Evolutionary conservation across 2,329 filamentous ascomycete species (phyloP), one percentile per base, ranked within the genome.

Genomic region (Chrysosporium keratinophilum): DNA sequence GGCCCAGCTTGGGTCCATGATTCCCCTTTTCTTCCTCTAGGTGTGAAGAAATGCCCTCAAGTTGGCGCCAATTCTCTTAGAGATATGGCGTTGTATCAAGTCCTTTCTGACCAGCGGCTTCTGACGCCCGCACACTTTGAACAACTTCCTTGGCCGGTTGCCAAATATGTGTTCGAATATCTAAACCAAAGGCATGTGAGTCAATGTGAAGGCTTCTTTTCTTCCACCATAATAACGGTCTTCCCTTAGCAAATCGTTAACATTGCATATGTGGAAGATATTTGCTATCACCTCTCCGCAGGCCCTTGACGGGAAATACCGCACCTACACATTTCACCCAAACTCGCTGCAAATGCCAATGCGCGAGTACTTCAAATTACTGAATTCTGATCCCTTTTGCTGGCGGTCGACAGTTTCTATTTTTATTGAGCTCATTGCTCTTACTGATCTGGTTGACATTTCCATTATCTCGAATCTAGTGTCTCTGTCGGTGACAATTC

Each of bases 211-310:
- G 5, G 17, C n/a, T 28, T 28, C n/a, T 10, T 19, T 3, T 14
- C 39, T 39, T 34, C 28, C 34, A 2, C 3, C 10, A n/a, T 54
- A 41, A 41, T 49, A 41, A 47, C 40, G 58, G 55, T 34, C 23
- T 50, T 56, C 37, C 15, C 54, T 11, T 46, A 71, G 69, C 55
- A 58, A 61, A 14, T 68, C 65, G 39, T 61, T 65, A 56, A 74
- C 69, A 19, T 58, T 73, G 28, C 62, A 72, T 50, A 68, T 71
- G 59, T 75, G 72, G 72, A 72, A 70, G 40, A 60, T 72, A n/a
- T 64, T 73, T 50, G 65, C 66, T 14, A 65, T 60, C 3, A 62
- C 57, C 15, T 74, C 74, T 59, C 66, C 68, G 7, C 39, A 50
- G 7, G 58, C 71, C 35, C 72, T 74, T 39, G 58, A 56, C 6